Evolutionary conservation across 139 green algal species (phyloP), one percentile per base, ranked within the genome.

Genomic region (Chlorella sp.): DNA sequence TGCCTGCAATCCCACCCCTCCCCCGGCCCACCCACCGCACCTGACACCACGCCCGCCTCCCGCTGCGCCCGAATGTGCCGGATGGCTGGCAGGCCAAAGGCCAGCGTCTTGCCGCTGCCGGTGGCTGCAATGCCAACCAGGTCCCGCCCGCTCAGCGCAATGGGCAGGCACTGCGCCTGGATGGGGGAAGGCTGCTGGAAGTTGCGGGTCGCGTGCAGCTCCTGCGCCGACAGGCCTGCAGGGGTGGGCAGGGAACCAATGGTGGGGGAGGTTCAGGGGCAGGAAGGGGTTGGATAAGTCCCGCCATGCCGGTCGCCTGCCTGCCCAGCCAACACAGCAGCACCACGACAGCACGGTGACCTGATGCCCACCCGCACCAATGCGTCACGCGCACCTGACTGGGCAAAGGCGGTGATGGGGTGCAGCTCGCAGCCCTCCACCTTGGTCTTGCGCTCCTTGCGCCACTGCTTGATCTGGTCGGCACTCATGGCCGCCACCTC

Each of bases 111-210:
- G 34, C 94, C 94, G 28, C 86, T 93, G 47, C 94, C 94, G 28
- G 96, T 98, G 67, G 95, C 91, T 13, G 96, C 95, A 78, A 98
- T 98, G 74, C 95, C 96, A 18, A 98, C 94, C 7, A 97, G 69
- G 87, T 98, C 96, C 17, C 88, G 85, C 34, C 95, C 96, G n/a
- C 82, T 88, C 56, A 96, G 84, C 38, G 96, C 91, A 80, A 98
- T 91, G 13, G 96, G 95, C 94, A 95, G 95, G 83, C 89, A 94
- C 84, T 98, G 94, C 51, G 87, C 75, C 86, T 98, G 95, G 87
- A 98, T 97, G 23, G 95, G 95, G 0, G 93, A 97, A 2, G 95
- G 95, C 38, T 82, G 30, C 39, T 71, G 57, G 69, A 98, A 98
- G 26, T 84, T 86, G 15, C 84, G 75, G 1, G 89, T 94, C n/a